Percentiles rank a stretch among this genome's conserved stretches.
phyloP scores from a whole-genome alignment of 1,139 yeast genomes.

The Taphrina populina region DNA sequence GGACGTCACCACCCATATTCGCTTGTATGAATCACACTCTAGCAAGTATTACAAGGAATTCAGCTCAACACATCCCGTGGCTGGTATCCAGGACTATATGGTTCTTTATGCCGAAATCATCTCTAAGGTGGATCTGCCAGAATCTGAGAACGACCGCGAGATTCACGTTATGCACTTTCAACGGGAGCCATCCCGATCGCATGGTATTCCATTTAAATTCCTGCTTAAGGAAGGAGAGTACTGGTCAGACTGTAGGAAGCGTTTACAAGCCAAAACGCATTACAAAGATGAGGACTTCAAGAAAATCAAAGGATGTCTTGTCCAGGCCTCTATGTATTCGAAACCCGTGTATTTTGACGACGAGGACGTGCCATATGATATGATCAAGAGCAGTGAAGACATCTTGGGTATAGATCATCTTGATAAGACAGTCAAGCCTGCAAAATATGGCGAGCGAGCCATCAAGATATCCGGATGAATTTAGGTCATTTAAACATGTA shows the following conservation, averaged over 20 bases:
- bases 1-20: constrained; percentile 53
- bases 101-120: constrained; percentile 44
- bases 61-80: constrained; percentile 40
- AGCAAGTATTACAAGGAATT: constrained; percentile 41
- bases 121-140: constrained; percentile 45
- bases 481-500: no score
- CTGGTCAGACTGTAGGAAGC: constrained; percentile 60
- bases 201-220: constrained; percentile 86
- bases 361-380: constrained; percentile 56
- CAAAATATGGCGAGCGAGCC: constrained; percentile 37
- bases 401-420: constrained; percentile 81
- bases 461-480: constrained; percentile 34
- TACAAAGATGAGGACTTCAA: constrained; percentile 76
- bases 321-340: constrained; percentile 44
- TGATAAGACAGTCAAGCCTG: constrained; percentile 56
- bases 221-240: constrained; percentile 62
- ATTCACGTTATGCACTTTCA: constrained; percentile 69
- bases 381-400: constrained; percentile 51
- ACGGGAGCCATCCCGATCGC: constrained; percentile 66
- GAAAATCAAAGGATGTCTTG: constrained; percentile 61
- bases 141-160: constrained; percentile 43
- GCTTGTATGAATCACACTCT: constrained; percentile 57
- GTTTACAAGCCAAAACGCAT: constrained; percentile 69
- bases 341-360: constrained; percentile 57
- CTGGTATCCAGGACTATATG: constrained; percentile 40